These are phyloP conservation scores for Magnaporthales sp. DNA, from an alignment of 2,329 filamentous ascomycete species.

Conservation along the genomic window DNA sequence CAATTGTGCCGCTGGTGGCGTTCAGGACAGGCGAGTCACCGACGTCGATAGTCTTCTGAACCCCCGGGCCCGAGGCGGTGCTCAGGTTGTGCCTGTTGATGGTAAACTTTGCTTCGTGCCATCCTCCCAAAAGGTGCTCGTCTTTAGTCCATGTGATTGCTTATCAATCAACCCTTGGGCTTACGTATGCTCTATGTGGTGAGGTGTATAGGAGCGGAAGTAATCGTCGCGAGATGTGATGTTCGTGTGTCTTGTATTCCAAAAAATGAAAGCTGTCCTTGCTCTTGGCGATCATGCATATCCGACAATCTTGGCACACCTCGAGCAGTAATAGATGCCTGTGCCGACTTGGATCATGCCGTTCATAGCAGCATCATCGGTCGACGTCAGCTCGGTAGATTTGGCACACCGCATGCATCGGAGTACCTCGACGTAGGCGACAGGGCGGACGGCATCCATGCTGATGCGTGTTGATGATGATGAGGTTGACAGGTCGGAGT, in stretches of 20 bases:
- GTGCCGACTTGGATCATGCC: constrained; percentile 58
- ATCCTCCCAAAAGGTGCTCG: neutral
- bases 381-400: constrained; percentile 51
- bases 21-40: neutral
- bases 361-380: constrained; percentile 46
- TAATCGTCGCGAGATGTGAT: neutral
- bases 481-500: constrained; percentile 30
- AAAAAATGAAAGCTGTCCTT: neutral
- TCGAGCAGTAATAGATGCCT: constrained; percentile 58
- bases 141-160: neutral
- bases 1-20: neutral
- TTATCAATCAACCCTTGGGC: neutral
- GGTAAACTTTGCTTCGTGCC: neutral
- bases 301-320: constrained; percentile 55
- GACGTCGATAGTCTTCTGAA: neutral
- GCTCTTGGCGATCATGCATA: constrained; percentile 39
- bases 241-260: neutral
- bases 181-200: neutral
- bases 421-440: constrained; percentile 49
- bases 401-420: constrained; percentile 55
- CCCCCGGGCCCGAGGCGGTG: too few relatives aligned
- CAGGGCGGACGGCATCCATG: constrained; percentile 38
- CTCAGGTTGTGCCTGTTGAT: neutral
- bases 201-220: neutral
- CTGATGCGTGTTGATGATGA: constrained; percentile 29